Percentiles rank a stretch among this genome's conserved stretches.
These are phyloP conservation scores for Agrocybe praecox DNA, from an alignment of 768 basidiomycete genomes.

Conservation along the genomic window DNA sequence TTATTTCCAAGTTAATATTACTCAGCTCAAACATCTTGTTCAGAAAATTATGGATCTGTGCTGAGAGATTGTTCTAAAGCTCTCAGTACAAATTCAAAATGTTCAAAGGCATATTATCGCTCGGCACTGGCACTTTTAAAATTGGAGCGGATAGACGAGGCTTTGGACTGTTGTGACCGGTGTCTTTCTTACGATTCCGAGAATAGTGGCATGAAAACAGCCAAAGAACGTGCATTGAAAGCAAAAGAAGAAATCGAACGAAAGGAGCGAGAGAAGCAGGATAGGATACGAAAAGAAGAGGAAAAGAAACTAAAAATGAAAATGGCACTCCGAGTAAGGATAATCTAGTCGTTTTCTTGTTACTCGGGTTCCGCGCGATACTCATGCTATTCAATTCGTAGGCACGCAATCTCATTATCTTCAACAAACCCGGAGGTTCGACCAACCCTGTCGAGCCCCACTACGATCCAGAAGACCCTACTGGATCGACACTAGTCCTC, in stretches of 20 bases:
- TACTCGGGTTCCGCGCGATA: constrained; percentile 4
- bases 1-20: constrained; percentile 3
- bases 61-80: constrained; percentile 84
- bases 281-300: constrained; percentile 49
- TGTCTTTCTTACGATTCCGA: constrained; percentile 62
- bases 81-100: constrained; percentile 58
- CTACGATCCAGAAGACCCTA: constrained; percentile 67
- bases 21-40: constrained; percentile 3
- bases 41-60: constrained; percentile 89
- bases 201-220: constrained; percentile 52
- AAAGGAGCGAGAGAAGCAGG: constrained; percentile 50
- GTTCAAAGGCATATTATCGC: constrained; percentile 87
- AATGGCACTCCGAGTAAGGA: constrained; percentile 65
- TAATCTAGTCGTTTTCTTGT: not conserved
- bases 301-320: constrained; percentile 57
- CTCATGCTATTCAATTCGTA: constrained; percentile 28
- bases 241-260: constrained; percentile 51
- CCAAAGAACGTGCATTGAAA: constrained; percentile 50
- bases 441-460: constrained; percentile 63
- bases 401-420: constrained; percentile 72
- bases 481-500: constrained; percentile 64
- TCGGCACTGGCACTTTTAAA: constrained; percentile 77
- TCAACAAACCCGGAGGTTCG: constrained; percentile 53
- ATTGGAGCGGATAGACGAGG: constrained; percentile 78
- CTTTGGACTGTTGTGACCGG: constrained; percentile 77